Base-by-base conservation (phyloP, 2,329 filamentous ascomycete species). In the Microdochium paspali region DNA sequence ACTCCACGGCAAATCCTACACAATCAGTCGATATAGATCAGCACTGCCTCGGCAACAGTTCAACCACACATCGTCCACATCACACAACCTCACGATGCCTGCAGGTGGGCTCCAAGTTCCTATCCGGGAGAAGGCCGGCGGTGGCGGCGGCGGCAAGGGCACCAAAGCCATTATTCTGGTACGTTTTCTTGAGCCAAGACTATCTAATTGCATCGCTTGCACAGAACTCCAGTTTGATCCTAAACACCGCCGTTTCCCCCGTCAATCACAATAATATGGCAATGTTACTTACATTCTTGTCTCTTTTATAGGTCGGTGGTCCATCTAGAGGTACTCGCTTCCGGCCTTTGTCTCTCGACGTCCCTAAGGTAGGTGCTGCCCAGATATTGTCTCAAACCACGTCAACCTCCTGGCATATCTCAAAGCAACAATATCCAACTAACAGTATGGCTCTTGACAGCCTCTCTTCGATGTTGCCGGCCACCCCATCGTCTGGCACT, bases 401-500 rank as follows among this genome's bases (percentile, higher is more conserved):
- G 31, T 15, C 31, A 35, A 35, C 31, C 18, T 7, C 13, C 31
- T 35, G 31, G 6, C 31, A 35, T 30, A 30, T 9, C 26, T 30
- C 9, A 9, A 9, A 30, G 26, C 26, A 35, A n/a, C 31, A 9
- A 35, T 35, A n/a, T 49, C 23, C 28, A 44, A 43, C 43, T 45
- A 48, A 47, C 44, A 24, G 25, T 56, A 48, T 23, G 43, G 18
- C 21, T 5, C 25, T 24, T 10, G 31, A 52, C 60, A 94, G 89
- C 93, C 93, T 54, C 87, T 98, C 58, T 97, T 98, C 74, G 91
- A 96, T 67, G 90, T 98, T 62, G 93, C 93, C 57, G 93, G 93
- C 58, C 93, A 98, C 70, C 90, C 91, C 58, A 97, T 98, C 72
- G 90, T 97, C 74, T 91, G 90, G 79, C 93, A 98, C 76, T 95